These are phyloP conservation scores for Xylaria flabelliformis DNA, from an alignment of 495 filamentous ascomycete species.

Conservation along the genomic window DNA sequence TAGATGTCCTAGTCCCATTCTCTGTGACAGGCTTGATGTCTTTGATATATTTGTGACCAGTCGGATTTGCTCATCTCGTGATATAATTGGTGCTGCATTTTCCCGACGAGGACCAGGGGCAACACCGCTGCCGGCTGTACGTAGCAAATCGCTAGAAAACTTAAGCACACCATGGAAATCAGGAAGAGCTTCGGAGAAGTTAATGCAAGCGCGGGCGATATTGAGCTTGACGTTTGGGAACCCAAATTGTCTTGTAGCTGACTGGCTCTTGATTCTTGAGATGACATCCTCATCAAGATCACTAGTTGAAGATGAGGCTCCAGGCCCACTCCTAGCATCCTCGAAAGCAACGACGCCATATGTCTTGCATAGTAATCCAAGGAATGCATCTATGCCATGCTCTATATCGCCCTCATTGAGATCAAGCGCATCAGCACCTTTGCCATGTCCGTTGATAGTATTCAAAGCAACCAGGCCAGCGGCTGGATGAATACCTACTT, in stretches of 20 bases:
- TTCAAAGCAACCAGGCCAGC: constrained; percentile 75
- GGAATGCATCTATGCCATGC: constrained; percentile 65
- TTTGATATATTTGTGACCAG: constrained; percentile 82
- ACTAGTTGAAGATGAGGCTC: constrained; percentile 31
- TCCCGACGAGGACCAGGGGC: constrained; percentile 69
- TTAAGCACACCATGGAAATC: constrained; percentile 87
- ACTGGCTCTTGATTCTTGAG: constrained; percentile 58
- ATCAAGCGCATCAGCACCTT: constrained; percentile 70
- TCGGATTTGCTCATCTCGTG: constrained; percentile 82
- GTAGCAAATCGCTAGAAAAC: constrained; percentile 82
- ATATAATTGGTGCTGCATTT: constrained; percentile 67
- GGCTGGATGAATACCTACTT: constrained; percentile 92
- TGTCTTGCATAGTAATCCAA: constrained; percentile 54
- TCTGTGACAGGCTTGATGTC: constrained; percentile 75
- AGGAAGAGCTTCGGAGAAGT: constrained; percentile 90
- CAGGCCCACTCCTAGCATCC: constrained; percentile 25
- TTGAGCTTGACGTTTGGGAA: constrained; percentile 78
- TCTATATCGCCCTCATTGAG: constrained; percentile 78
- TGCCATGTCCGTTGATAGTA: constrained; percentile 49
- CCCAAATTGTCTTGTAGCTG: constrained; percentile 65
- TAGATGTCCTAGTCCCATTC: constrained; percentile 70
- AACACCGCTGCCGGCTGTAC: constrained; percentile 79
- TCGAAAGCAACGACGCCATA: constrained; percentile 57
- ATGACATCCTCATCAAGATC: constrained; percentile 58
- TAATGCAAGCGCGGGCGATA: constrained; percentile 82